phyloP scores from a whole-genome alignment of 306 rosid genomes.

The Acacia confusa region DNA sequence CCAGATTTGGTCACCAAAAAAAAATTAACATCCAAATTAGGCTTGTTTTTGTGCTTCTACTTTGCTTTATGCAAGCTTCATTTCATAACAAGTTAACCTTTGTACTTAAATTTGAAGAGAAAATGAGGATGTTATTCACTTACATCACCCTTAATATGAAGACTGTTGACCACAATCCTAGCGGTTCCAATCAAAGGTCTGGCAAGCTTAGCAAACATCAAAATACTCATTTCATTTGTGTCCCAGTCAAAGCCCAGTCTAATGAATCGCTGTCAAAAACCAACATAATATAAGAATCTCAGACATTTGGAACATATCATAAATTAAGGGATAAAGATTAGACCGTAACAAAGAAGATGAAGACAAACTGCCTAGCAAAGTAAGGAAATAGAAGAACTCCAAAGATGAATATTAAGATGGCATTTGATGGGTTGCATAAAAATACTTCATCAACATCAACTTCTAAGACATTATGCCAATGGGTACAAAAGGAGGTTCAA shows the following conservation, averaged over 20 bases:
- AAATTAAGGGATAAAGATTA: slow-evolving; percentile 14
- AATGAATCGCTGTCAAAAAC: slow-evolving; percentile 64
- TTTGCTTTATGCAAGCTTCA: slow-evolving; percentile 9
- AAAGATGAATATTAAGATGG: slow-evolving; percentile 7
- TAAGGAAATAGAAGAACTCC: background rate
- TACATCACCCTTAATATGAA: slow-evolving; percentile 97
- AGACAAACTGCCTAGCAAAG: background rate
- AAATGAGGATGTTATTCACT: slow-evolving; percentile 39
- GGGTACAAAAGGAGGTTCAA: background rate
- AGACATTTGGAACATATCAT: slow-evolving; percentile 14
- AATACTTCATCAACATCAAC: background rate
- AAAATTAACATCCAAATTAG: background rate
- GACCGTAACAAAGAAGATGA: slow-evolving; percentile 19
- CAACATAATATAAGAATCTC: slow-evolving; percentile 35
- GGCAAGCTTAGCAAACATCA: slow-evolving; percentile 86
- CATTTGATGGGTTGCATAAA: background rate
- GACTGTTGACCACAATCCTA: slow-evolving; percentile 87
- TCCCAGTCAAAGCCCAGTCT: slow-evolving; percentile 94
- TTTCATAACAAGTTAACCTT: background rate
- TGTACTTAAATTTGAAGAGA: background rate
- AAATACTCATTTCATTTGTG: slow-evolving; percentile 84
- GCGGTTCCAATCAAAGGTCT: slow-evolving; percentile 90
- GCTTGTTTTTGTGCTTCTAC: background rate
- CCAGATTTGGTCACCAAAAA: background rate
- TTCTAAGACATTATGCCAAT: background rate